Conservation (phyloP, 257 asterid genomes). For the Petunia secreta region DNA sequence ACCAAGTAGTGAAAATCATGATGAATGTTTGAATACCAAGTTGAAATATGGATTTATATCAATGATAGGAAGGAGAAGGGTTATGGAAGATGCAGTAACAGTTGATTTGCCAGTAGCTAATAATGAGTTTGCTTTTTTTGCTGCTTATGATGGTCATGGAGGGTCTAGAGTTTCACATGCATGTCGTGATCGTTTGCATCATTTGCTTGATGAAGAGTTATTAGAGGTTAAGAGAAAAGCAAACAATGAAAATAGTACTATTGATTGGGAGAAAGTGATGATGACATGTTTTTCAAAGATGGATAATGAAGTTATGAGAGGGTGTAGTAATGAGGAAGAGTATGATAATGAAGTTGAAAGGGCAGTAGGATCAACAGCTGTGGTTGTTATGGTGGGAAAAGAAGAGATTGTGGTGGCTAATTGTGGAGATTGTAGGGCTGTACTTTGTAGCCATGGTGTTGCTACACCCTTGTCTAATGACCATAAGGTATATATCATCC, state of each 20-base stretch:
- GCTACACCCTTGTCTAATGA: constrained; percentile 49
- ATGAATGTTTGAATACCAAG: too few relatives aligned
- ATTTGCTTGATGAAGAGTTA: constrained; percentile 37
- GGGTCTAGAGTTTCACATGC: constrained; percentile 46
- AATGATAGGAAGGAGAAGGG: constrained; percentile 62
- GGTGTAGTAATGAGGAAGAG: neutral
- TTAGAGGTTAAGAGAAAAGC: constrained; percentile 13
- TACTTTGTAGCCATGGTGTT: constrained; percentile 51
- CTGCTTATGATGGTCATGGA: constrained; percentile 62
- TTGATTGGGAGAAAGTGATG: constrained; percentile 55
- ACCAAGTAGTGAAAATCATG: too few relatives aligned
- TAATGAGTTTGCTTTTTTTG: constrained; percentile 50
- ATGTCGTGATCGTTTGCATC: constrained; percentile 53
- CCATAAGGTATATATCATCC: constrained; percentile 46
- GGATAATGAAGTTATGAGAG: constrained; percentile 45
- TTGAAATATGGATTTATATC: constrained; percentile 47
- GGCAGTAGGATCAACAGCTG: constrained; percentile 56
- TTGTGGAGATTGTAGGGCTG: constrained; percentile 74
- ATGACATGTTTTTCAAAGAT: constrained; percentile 40
- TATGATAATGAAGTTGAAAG: neutral
- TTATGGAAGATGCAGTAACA: constrained; percentile 58
- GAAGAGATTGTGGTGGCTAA: constrained; percentile 65
- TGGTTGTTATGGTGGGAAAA: constrained; percentile 52
- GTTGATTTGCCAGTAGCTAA: constrained; percentile 32
- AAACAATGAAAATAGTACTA: neutral